Base-by-base conservation (phyloP, 495 filamentous ascomycete genomes). In the Endocarpon pusillum region DNA sequence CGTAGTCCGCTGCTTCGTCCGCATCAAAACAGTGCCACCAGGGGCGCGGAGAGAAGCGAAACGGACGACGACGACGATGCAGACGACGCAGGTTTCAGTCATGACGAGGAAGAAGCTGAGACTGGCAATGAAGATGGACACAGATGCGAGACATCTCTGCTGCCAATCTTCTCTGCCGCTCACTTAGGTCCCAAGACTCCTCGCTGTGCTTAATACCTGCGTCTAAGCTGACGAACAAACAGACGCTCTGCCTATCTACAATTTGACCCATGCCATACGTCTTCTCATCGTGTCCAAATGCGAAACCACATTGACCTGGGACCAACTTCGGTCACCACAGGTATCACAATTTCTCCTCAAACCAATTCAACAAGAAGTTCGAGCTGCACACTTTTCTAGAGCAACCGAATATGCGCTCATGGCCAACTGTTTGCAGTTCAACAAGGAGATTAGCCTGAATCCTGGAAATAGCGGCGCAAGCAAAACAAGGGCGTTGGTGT, bases 331-430 rank as follows among this genome's bases (percentile, higher is more conserved):
- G 32, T 91, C 86, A 7, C 87, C 86, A 4, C 87, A 96, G 49
- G 78, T 96, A 21, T 93, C 83, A 11, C 84, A 91, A 52, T 96
- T 96, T 49, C 64, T 96, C 16, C 67, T 94, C 44, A 96, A 93
- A 59, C 87, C 87, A 2, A 75, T 79, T 22, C 82, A 84, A 52
- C 80, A 85, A 41, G 77, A 84, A 44, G 81, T 92, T 23, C 69
- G 72, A 34, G 64, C 64, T 16, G 71, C 76, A 14, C 80, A 91
- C 52, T 83, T 92, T 42, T 82, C 78, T 10, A 72, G 78, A 25
- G 87, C 78, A 8, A 89, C 82, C 2, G 49, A 94, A 21, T 96
- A 91, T 55, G 81, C 82, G 3, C 54, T 96, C 40, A 75, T 94
- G 67, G 82, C 83, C 16, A 96, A 96, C 48, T 86, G 81, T 42